A percentile compares a stretch with the other conserved stretches of the same genome.
These are phyloP conservation scores for Ogataea siamensis DNA, from an alignment of 805 yeast genomes.

Conservation along the genomic window DNA sequence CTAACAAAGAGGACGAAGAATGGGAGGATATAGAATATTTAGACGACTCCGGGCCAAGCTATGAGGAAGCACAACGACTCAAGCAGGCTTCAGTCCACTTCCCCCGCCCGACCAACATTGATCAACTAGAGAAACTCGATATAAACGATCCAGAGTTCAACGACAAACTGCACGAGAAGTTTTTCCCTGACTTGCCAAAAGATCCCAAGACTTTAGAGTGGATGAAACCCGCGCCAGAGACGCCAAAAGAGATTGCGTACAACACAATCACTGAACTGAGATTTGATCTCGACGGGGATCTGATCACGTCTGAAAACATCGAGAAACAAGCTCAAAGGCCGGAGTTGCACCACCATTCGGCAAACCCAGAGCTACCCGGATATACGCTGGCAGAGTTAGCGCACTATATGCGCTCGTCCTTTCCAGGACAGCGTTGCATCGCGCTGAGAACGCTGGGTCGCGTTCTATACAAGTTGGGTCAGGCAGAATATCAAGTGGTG, in stretches of 20 bases:
- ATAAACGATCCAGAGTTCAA: constrained; percentile 76
- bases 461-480: constrained; percentile 75
- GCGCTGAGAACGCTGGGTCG: constrained; percentile 88
- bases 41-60: constrained; percentile 50
- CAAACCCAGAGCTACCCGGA: constrained; percentile 86
- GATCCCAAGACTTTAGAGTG: constrained; percentile 83
- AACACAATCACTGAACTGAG: constrained; percentile 67
- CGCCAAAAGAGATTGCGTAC: constrained; percentile 40
- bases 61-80: constrained; percentile 39
- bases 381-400: constrained; percentile 83
- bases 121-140: constrained; percentile 39
- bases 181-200: constrained; percentile 84
- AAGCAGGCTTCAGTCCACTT: constrained; percentile 53
- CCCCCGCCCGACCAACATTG: constrained; percentile 49
- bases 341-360: constrained; percentile 92
- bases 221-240: constrained; percentile 73
- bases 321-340: constrained; percentile 27
- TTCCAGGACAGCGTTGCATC: constrained; percentile 81
- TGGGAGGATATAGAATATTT: constrained; percentile 51
- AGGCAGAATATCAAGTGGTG: constrained; percentile 44
- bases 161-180: constrained; percentile 76
- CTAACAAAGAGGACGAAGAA: constrained; percentile 29
- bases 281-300: constrained; percentile 83
- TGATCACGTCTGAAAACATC: constrained; percentile 45
- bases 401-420: constrained; percentile 72